Conservation (phyloP, 1,139 yeast genomes). For the Saccharomyces hybrid region DNA sequence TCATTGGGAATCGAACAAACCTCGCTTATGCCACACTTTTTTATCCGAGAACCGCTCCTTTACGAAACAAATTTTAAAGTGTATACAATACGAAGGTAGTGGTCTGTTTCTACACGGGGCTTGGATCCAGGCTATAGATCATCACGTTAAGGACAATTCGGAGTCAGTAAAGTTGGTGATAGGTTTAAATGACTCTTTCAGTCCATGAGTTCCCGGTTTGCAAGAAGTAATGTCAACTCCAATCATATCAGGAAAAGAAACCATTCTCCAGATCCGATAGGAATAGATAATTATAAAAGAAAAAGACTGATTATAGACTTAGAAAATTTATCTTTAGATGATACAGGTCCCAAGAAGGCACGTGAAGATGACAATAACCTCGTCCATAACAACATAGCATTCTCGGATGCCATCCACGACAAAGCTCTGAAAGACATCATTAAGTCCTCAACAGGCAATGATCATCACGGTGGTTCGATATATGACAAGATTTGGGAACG, state of each 20-base stretch:
- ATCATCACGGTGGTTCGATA: slow-evolving; percentile 7
- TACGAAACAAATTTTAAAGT: not conserved
- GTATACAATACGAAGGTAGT: not conserved
- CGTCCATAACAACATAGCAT: not conserved
- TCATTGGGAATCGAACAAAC: not conserved
- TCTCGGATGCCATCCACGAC: not conserved
- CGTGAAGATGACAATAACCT: too few relatives aligned
- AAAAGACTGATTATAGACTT: slow-evolving; percentile 25
- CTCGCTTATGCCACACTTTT: not conserved
- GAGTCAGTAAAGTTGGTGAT: not conserved
- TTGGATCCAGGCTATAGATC: too few relatives aligned
- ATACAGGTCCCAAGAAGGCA: slow-evolving; percentile 3
- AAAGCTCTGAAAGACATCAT: slow-evolving; percentile 2
- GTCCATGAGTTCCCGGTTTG: not conserved
- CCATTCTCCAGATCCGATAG: slow-evolving; percentile 22
- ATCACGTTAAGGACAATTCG: not conserved
- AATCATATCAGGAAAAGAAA: slow-evolving; percentile 20
- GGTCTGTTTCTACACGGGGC: not conserved
- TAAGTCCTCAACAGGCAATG: slow-evolving; percentile 1
- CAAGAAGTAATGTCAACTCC: slow-evolving; percentile 7
- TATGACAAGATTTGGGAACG: slow-evolving; percentile 18
- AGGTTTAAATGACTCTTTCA: not conserved
- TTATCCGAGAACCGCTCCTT: not conserved
- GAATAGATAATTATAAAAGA: slow-evolving; percentile 27
- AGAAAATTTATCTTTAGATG: slow-evolving; percentile 20